Evolutionary conservation across 2,329 filamentous ascomycete species (phyloP), one percentile per base, ranked within the genome.

Genomic region (Calonectria naviculata): DNA sequence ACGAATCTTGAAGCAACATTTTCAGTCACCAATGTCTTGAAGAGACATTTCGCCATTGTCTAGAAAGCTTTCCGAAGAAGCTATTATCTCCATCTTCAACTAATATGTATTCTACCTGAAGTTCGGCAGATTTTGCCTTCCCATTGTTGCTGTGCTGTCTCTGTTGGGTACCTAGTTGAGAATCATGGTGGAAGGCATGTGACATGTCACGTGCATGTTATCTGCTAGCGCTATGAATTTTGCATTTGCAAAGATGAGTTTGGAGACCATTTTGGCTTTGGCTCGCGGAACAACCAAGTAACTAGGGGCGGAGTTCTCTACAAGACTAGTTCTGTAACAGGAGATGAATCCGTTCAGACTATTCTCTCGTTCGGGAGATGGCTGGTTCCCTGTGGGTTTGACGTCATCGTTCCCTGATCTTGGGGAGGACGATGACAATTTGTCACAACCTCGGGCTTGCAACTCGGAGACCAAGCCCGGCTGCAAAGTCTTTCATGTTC

Each of bases 401-500:
- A 79, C 83, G 2, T 91, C 90, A 0, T 85, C 87, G 0, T 90
- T 91, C 60, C 89, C 89, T 0, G 85, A 92, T 68, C 83, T 91
- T 46, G 83, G 82, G 5, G 74, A 77, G 0, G 84, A 84, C 64
- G 80, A 83, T 6, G 81, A 80, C 44, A 81, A 81, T 72, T 74
- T 88, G n/a, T 75, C 81, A 26, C 79, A 83, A 58, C 74, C 80
- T 34, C 81, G 83, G 1, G 54, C 77, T n/a, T 89, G 86, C 73
- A 72, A 78, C 24, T 71, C 79, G 3, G 79, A 82, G n/a, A 77
- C 83, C n/a, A 83, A 81, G 29, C 86, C 87, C 0, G 86, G 87
- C n/a, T 93, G 91, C 84, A 92, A 89, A 74, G 87, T 90, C 21
- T 91, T 92, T 71, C 82, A 83, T 31, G 85, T 89, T 7, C 85